phyloP scores from a whole-genome alignment of 352 stramenopile genomes.

The Phytopythium montanum region DNA sequence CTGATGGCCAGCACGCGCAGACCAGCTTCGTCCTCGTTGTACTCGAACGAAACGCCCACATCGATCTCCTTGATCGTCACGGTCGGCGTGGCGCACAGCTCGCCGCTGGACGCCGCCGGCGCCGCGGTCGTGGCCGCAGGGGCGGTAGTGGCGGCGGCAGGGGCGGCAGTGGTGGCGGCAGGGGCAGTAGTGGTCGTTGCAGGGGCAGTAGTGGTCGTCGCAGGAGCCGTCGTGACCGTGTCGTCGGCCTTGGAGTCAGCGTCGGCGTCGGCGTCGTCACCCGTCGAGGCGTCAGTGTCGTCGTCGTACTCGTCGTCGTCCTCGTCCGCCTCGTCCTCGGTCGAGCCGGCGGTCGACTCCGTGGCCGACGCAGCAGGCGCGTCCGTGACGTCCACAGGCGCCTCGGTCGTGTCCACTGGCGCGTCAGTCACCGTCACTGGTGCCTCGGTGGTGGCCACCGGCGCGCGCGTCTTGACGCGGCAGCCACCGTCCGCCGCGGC shows the following conservation, averaged over 20 bases:
- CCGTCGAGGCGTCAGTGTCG: not conserved
- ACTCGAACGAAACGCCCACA: slow-evolving; percentile 25
- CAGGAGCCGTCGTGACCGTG: not conserved
- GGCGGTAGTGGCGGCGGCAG: not conserved
- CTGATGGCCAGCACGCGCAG: slow-evolving; percentile 48
- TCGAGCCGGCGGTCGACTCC: not conserved
- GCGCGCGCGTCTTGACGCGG: slow-evolving; percentile 4
- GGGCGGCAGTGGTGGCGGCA: not conserved
- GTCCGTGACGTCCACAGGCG: not conserved
- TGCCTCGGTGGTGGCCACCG: too few species aligned
- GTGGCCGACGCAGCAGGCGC: not conserved
- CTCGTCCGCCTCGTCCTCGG: not conserved
- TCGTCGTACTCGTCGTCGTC: not conserved
- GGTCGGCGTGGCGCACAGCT: slow-evolving; percentile 40
- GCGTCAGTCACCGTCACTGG: slow-evolving; percentile 2
- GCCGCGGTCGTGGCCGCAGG: slow-evolving; percentile 3
- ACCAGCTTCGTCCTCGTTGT: slow-evolving; percentile 45
- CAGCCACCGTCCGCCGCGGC: slow-evolving; percentile 1
- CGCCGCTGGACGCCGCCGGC: slow-evolving; percentile 14
- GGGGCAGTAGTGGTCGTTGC: not conserved
- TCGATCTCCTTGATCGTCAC: slow-evolving; percentile 37
- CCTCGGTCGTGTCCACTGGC: not conserved
- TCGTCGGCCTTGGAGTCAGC: not conserved
- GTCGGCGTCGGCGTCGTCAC: not conserved
- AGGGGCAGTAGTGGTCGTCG: not conserved